Base-by-base conservation (phyloP, 257 asterid species). In the Penstemon barbatus region DNA sequence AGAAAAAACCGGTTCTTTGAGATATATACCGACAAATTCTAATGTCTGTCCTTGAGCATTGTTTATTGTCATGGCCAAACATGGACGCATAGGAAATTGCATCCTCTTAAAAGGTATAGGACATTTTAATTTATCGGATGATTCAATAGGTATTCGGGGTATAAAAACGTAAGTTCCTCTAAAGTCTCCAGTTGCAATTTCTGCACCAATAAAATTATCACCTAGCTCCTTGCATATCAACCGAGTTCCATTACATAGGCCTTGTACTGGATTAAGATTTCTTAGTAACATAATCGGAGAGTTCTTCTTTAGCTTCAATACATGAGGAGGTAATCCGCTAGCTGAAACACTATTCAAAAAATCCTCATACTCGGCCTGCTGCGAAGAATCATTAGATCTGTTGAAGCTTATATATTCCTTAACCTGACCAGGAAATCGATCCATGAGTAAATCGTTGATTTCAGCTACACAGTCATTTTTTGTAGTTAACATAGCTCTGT, bases 11-110 rank as follows among this genome's bases (percentile, higher is more conserved):
- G 38, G 61, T 13, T 72, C 36, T 0, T 39, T 44, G 0, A 63
- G 5, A 46, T 63, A 72, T 0, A 64, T 3, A 3, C 53, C 71
- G 2, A 54, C 71, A 0, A 2, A 44, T 3, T 72, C 66, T 0
- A 72, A 13, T 3, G 68, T 70, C 41, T 70, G 69, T 0, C 68
- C 69, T 41, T 70, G 62, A 18, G 69, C 4, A 50, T 70, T 70
- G n/a, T 70, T 70, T 1, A 61, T 70, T 9, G 75, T 61, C 75
- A 70, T 61, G 7, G 69, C 61, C 19, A 70, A 1, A 70, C 49
- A 4, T 70, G 33, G 33, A 25, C 33, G 33, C 33, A 25, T 1
- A 25, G 33, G 1, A 25, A 25, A 25, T 25, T 25, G 63, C 1
- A 3, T 5, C 5, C 75, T 61, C 7, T 38, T 52, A 8, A 70